Evolutionary conservation across 306 rosid genomes (phyloP).

Genomic region (Glycine tomentella): DNA sequence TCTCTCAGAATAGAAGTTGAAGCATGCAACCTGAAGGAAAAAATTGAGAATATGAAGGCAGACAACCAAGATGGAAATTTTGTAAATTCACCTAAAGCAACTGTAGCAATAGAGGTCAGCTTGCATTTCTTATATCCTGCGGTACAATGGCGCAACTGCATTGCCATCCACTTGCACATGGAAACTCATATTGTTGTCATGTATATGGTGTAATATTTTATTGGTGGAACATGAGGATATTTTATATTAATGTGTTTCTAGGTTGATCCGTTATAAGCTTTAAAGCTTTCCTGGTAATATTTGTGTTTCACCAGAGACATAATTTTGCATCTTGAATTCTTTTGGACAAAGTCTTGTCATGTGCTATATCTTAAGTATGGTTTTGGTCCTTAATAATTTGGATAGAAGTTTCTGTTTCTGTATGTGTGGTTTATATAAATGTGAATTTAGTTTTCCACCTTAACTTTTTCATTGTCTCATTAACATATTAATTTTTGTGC

Average conservation of each 20-base stretch:
- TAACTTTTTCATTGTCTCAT: not conserved
- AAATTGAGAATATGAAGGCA: constrained; percentile 61
- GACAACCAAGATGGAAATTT: constrained; percentile 39
- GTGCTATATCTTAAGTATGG: not conserved
- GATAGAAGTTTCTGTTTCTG: not conserved
- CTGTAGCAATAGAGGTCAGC: constrained; percentile 58
- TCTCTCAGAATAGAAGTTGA: constrained; percentile 90
- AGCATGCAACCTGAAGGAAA: constrained; percentile 68
- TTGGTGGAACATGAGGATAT: not conserved
- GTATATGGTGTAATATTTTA: not conserved
- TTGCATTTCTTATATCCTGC: constrained; percentile 5
- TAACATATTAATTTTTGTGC: not conserved
- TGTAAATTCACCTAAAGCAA: constrained; percentile 46
- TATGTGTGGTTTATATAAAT: not conserved
- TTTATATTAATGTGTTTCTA: constrained; percentile 13
- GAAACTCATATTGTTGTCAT: not conserved
- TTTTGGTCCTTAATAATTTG: constrained; percentile 2
- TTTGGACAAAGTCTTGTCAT: not conserved
- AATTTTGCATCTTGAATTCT: constrained; percentile 27
- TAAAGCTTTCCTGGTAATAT: constrained; percentile 5
- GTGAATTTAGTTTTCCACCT: not conserved
- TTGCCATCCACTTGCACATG: not conserved
- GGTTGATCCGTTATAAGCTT: not conserved
- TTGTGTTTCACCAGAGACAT: constrained; percentile 27
- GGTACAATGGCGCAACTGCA: not conserved